Percentiles rank a stretch among this genome's conserved stretches.
phyloP scores from a whole-genome alignment of 768 basidiomycete species.

The Boletus sp. region DNA sequence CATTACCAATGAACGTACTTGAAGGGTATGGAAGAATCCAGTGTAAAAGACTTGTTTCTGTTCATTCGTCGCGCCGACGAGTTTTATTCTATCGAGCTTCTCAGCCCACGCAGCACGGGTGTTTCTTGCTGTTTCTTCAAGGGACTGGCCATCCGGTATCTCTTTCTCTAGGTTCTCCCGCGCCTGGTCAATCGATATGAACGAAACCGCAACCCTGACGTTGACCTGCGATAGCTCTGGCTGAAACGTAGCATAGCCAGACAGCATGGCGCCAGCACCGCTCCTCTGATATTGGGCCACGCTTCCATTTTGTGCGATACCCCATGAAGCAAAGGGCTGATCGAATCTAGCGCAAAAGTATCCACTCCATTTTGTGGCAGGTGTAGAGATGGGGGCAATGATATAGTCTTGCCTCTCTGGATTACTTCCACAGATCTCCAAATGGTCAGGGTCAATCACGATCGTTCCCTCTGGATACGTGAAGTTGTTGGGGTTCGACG shows the following conservation, averaged over 20 bases:
- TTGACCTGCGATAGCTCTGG: conserved; percentile 38
- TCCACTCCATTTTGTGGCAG: conserved; percentile 35
- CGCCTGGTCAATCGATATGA: conserved; percentile 71
- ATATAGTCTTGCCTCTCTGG: conserved; percentile 72
- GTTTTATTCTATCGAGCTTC: conserved; percentile 49
- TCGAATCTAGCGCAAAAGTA: conserved; percentile 63
- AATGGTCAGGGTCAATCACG: conserved; percentile 38
- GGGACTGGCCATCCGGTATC: conserved; percentile 42
- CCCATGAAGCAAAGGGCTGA: conserved; percentile 43
- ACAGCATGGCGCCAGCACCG: conserved; percentile 45
- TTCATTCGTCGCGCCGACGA: conserved; percentile 48
- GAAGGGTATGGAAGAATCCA: conserved; percentile 59
- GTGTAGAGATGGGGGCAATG: conserved; percentile 55
- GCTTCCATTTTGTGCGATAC: conserved; percentile 48
- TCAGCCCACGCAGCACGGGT: conserved; percentile 58
- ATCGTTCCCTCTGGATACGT: conserved; percentile 57
- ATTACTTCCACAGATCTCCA: conserved; percentile 62
- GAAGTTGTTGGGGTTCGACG: conserved; percentile 42
- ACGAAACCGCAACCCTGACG: conserved; percentile 68
- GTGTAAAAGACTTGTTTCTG: conserved; percentile 58
- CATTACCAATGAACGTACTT: conserved; percentile 35
- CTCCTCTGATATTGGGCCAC: conserved; percentile 26
- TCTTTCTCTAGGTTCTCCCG: conserved; percentile 49
- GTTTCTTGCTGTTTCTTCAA: conserved; percentile 50
- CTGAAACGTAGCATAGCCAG: conserved; percentile 51